Conservation (phyloP, 306 rosid genomes). For the Lithocarpus polystachyus region DNA sequence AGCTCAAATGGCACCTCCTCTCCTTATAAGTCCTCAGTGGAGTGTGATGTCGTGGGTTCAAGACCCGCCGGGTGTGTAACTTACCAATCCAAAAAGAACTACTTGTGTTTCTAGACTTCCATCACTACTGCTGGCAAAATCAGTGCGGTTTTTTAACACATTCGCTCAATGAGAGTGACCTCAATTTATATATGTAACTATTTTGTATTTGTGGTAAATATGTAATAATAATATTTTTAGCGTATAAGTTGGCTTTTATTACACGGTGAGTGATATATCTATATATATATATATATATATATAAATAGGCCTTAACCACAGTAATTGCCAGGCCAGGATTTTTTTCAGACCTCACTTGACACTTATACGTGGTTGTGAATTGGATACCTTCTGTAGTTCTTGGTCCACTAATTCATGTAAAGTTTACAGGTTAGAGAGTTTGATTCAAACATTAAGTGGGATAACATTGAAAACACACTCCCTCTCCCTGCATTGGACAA, state of each 20-base stretch:
- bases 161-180: neutral
- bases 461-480: slow-evolving; percentile 77
- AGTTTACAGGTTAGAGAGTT: slow-evolving; percentile 88
- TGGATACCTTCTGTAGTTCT: slow-evolving; percentile 15
- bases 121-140: neutral
- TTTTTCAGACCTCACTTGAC: neutral
- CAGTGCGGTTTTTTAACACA: neutral
- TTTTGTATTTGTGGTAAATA: neutral
- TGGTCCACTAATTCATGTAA: slow-evolving; percentile 15
- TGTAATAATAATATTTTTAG: neutral
- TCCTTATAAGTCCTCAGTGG: too few relatives aligned
- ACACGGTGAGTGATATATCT: neutral
- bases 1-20: too few relatives aligned
- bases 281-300: too few relatives aligned
- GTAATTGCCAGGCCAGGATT: neutral
- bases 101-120: neutral
- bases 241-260: neutral
- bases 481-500: slow-evolving; percentile 68
- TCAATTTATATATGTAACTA: neutral
- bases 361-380: slow-evolving; percentile 7
- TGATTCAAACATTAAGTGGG: slow-evolving; percentile 82
- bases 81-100: neutral
- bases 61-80: too few relatives aligned
- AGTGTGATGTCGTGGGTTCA: too few relatives aligned
- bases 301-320: slow-evolving; percentile 6